A percentile compares a stretch with the other conserved stretches of the same genome.
These are phyloP conservation scores for Zygotorulaspora danielsina DNA, from an alignment of 805 yeast species.

Conservation along the genomic window DNA sequence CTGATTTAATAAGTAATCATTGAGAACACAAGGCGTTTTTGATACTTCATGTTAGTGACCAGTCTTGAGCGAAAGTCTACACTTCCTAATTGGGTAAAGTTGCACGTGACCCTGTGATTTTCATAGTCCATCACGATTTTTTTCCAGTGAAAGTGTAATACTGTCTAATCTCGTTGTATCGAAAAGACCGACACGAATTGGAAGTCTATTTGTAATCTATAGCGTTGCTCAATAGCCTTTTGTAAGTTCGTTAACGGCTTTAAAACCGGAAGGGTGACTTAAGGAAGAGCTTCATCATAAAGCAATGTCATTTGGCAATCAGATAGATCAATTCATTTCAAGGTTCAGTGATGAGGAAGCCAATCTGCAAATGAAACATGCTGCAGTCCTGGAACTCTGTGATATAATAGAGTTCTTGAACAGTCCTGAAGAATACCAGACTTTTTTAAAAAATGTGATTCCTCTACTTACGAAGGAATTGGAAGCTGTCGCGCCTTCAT, in stretches of 20 bases:
- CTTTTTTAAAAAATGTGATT: constrained; percentile 61
- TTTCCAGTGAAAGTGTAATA: background rate
- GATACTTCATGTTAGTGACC: too few species aligned
- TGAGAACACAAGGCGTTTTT: too few species aligned
- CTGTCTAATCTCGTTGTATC: too few species aligned
- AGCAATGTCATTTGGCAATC: constrained; percentile 42
- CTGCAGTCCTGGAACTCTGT: constrained; percentile 73
- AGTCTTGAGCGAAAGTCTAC: too few species aligned
- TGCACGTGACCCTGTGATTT: background rate
- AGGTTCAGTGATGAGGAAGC: constrained; percentile 52
- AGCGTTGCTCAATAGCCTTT: too few species aligned
- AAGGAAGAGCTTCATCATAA: too few species aligned
- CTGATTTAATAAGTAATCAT: too few species aligned
- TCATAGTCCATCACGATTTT: background rate
- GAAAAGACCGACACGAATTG: too few species aligned
- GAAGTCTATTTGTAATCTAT: too few species aligned
- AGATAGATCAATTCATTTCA: constrained; percentile 63
- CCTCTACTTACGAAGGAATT: constrained; percentile 66
- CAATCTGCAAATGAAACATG: constrained; percentile 58
- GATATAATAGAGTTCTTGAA: constrained; percentile 84
- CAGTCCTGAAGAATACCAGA: constrained; percentile 75
- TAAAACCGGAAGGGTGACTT: too few species aligned
- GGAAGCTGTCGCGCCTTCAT: constrained; percentile 67
- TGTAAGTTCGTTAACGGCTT: too few species aligned
- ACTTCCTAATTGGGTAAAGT: constrained; percentile 23